Evolutionary conservation across 2,329 filamentous ascomycete species (phyloP).

Genomic region (Sporothrix variecibatus): DNA sequence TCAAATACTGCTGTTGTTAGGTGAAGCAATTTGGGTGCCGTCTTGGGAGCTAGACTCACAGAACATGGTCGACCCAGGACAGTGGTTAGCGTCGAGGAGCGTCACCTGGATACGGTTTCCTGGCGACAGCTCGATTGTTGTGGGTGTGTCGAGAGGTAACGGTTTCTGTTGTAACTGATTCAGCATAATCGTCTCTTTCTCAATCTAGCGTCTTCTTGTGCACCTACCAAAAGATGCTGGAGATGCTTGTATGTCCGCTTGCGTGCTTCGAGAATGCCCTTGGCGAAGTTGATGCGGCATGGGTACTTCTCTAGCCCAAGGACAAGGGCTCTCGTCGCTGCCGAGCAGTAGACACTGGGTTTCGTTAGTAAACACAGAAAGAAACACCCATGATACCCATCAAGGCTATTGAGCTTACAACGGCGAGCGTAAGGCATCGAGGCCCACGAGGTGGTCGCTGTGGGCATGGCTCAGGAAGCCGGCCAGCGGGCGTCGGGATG

Average conservation of each 20-base stretch:
- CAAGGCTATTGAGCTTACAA: slow-evolving; percentile 52
- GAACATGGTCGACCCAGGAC: slow-evolving; percentile 89
- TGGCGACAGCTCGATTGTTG: slow-evolving; percentile 70
- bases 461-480: slow-evolving; percentile 93
- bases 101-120: slow-evolving; percentile 74
- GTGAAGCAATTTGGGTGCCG: not conserved
- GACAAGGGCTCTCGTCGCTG: slow-evolving; percentile 78
- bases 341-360: slow-evolving; percentile 77
- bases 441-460: slow-evolving; percentile 81
- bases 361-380: not conserved
- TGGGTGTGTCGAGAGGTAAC: slow-evolving; percentile 79
- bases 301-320: slow-evolving; percentile 76
- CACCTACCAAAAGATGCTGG: slow-evolving; percentile 59
- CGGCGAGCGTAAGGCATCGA: slow-evolving; percentile 73
- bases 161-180: slow-evolving; percentile 57
- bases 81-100: slow-evolving; percentile 89
- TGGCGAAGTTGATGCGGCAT: slow-evolving; percentile 78
- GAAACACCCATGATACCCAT: not conserved
- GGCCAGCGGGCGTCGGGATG: slow-evolving; percentile 65
- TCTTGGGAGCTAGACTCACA: slow-evolving; percentile 44
- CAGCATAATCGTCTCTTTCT: not conserved
- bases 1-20: slow-evolving; percentile 63
- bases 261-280: slow-evolving; percentile 73
- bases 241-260: slow-evolving; percentile 77
- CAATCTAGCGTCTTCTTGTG: not conserved